Base-by-base conservation (phyloP, 176 grass and related monocot genomes). In the Secale cereale region DNA sequence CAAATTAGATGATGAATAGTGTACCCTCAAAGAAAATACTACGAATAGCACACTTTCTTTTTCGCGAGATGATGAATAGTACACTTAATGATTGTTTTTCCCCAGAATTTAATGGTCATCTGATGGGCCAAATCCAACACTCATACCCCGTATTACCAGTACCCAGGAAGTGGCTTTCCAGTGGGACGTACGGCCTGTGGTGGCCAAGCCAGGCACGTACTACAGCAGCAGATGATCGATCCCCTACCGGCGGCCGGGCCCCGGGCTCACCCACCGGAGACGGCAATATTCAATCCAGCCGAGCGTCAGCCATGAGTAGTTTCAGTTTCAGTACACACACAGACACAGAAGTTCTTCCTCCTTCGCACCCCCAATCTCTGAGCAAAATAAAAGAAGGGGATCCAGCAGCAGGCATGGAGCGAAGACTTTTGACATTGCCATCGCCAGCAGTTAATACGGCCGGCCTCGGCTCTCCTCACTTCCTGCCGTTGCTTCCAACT, bases 241-340 rank as follows among this genome's bases (percentile, higher is more conserved):
- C 32, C 26, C 23, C 14, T 59, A 28, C 40, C 73, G 41, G 54
- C 25, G 83, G 78, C 19, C 8, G 43, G 69, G 65, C 56, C 79
- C 79, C 1, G 19, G 74, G n/a, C 59, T 79, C 59, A 68, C 80
- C 88, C n/a, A 90, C 84, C 70, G 46, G 59, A 67, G 82, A 48
- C 22, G 35, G 36, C 77, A 25, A 52, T 20, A 76, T 50, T 68
- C 77, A 81, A 73, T 13, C 27, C 36, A 60, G 77, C 82, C 76
- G 59, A n/a, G n/a, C n/a, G 76, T 39, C 50, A 37, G 19, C 20
- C 52, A 26, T 13, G 28, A 23, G 31, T 71, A 6, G 41, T 23
- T 30, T 27, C 57, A 43, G 57, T 72, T n/a, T n/a, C n/a, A n/a
- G n/a, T n/a, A n/a, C n/a, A 16, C 56, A 52, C 59, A 12, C 23